Base-by-base conservation (phyloP, 2,329 filamentous ascomycete species). In the Chalara sp. region DNA sequence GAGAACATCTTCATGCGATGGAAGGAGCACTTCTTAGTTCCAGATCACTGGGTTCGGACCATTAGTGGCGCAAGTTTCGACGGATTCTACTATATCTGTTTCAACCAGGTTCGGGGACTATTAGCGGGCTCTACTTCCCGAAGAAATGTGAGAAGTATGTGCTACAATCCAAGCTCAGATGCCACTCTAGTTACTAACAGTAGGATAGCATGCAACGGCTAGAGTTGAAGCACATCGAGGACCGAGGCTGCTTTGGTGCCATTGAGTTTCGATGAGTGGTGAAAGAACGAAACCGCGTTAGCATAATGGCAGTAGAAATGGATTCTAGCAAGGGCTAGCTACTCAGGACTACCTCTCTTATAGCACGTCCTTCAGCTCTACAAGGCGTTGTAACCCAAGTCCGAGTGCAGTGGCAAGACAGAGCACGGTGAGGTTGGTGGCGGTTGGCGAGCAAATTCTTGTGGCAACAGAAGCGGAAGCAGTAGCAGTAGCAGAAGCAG, bases 31-130 rank as follows among this genome's bases (percentile, higher is more conserved):
- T 99, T 99, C 63, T 75, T 99, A 1, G 93, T 99, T 1, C 93
- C 93, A 1, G 91, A 99, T 63, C 93, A 99, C 67, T 81, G 88
- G 12, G 90, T 97, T 13, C 81, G 86, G 54, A 95, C 88, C 8
- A 96, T 99, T 55, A 87, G 83, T 33, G 93, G 93, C 13, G 93
- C 93, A 6, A 97, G 92, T 64, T 99, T 97, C 53, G 93, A 99
- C 65, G 93, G 93, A 0, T 99, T 99, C 67, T 99, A 97, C 68
- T 99, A 99, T 65, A 97, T 99, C 59, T 96, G 91, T 72, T 97
- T 97, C 73, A 96, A 97, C 68, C 92, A 96, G 70, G 73, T 89
- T 46, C 80, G 84, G 56, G 92, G 6, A 84, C 80, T 56, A 87
- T 99, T 41, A 91, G 83, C 64, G 93, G 93, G 13, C 96, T 97